These are phyloP conservation scores for Penicillium griseofulvum DNA, from an alignment of 2,329 filamentous ascomycete species.

Conservation along the genomic window DNA sequence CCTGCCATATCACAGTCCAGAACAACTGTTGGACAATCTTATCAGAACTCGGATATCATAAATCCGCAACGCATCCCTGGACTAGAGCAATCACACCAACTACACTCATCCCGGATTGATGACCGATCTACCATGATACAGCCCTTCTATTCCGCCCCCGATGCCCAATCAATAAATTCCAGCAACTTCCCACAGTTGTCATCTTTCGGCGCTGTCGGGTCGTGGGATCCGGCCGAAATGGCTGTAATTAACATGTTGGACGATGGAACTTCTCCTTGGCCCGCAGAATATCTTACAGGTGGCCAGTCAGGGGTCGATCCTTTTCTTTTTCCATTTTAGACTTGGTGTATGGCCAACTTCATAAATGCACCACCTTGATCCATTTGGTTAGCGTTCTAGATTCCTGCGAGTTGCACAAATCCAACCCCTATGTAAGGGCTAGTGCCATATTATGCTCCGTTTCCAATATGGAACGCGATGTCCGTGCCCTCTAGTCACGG, in stretches of 20 bases:
- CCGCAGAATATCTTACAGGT: not conserved
- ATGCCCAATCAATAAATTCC: not conserved
- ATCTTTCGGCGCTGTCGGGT: not conserved
- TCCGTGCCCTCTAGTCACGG: not conserved
- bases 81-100: not conserved
- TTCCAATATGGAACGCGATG: not conserved
- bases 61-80: not conserved
- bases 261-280: not conserved
- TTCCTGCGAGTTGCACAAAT: not conserved
- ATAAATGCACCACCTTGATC: not conserved
- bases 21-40: not conserved
- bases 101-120: not conserved
- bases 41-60: not conserved
- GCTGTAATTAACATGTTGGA: not conserved
- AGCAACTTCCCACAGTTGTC: not conserved
- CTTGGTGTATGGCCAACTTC: not conserved
- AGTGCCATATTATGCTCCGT: not conserved
- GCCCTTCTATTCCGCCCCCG: not conserved
- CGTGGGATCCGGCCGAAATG: not conserved
- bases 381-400: not conserved
- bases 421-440: not conserved
- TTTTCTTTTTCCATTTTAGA: not conserved
- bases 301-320: not conserved
- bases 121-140: not conserved
- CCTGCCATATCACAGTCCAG: not conserved